These are phyloP conservation scores for Paracorniculantispora psalliotae DNA, from an alignment of 2,329 filamentous ascomycete genomes.

Conservation along the genomic window DNA sequence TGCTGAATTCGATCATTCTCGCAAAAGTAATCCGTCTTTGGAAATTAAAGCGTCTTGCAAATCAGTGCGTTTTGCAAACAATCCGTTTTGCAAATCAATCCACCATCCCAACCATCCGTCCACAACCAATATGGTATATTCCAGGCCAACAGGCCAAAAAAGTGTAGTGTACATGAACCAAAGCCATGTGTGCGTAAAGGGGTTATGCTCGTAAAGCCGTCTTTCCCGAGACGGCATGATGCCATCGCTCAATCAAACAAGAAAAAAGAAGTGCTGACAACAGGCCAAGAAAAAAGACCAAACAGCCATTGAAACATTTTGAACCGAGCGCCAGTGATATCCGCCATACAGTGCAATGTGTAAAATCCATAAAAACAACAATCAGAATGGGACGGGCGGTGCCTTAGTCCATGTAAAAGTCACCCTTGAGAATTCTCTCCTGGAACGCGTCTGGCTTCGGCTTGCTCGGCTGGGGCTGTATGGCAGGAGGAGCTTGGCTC, in stretches of 20 bases:
- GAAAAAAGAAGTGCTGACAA: background rate
- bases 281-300: background rate
- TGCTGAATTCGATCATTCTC: too few relatives aligned
- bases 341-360: conserved; percentile 1
- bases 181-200: conserved; percentile 7
- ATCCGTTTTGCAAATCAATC: too few relatives aligned
- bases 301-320: conserved; percentile 8
- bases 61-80: background rate
- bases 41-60: background rate
- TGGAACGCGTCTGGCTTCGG: conserved; percentile 90
- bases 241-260: conserved; percentile 7
- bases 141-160: background rate
- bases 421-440: conserved; percentile 93
- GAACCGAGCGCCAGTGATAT: background rate
- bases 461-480: conserved; percentile 33
- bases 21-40: too few relatives aligned
- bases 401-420: conserved; percentile 91
- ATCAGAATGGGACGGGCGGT: background rate
- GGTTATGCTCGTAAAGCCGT: conserved; percentile 10
- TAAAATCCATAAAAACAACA: background rate
- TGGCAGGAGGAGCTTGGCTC: conserved; percentile 42
- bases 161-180: conserved; percentile 14
- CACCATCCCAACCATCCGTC: too few relatives aligned
- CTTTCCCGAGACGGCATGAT: conserved; percentile 8
- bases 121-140: conserved; percentile 1